Conservation (phyloP, 192 early-diverging fungal species). For the Jimgerdemannia flammicorona region DNA sequence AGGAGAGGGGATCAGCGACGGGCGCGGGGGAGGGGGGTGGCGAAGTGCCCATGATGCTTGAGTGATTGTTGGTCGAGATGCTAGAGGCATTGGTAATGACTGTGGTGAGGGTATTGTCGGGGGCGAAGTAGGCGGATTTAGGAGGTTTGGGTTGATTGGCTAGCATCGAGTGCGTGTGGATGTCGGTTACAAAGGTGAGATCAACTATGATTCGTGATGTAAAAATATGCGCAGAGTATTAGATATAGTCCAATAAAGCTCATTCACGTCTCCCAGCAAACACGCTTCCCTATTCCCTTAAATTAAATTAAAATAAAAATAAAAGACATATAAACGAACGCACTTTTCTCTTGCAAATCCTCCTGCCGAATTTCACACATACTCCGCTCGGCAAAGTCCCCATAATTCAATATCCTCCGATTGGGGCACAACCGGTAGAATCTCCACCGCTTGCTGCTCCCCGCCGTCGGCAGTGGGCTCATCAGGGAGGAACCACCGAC, state of each 20-base stretch:
- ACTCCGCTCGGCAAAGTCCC: slow-evolving; percentile 52
- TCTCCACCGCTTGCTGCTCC: slow-evolving; percentile 12
- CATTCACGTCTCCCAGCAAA: too few species aligned
- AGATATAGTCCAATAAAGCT: too few species aligned
- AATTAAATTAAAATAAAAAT: neutral
- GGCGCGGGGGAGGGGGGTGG: neutral
- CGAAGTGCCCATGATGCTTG: neutral
- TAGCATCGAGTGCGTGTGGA: slow-evolving; percentile 35
- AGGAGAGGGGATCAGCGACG: neutral
- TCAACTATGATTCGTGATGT: slow-evolving; percentile 34
- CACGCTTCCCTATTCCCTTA: neutral
- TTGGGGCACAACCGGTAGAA: slow-evolving; percentile 61
- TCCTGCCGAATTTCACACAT: slow-evolving; percentile 31
- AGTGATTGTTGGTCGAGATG: neutral
- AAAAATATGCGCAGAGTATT: too few species aligned
- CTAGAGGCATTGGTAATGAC: neutral
- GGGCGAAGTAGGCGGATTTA: slow-evolving; percentile 35
- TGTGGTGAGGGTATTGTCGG: neutral
- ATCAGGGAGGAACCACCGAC: too few species aligned
- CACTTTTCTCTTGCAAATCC: slow-evolving; percentile 52
- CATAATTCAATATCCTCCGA: slow-evolving; percentile 59
- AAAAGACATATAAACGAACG: neutral
- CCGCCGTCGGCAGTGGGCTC: too few species aligned
- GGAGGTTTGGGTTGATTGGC: slow-evolving; percentile 32
- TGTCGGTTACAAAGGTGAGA: slow-evolving; percentile 36